Evolutionary conservation across 129 eudicot species (phyloP).

Genomic region (Dittrichia graveolens): DNA sequence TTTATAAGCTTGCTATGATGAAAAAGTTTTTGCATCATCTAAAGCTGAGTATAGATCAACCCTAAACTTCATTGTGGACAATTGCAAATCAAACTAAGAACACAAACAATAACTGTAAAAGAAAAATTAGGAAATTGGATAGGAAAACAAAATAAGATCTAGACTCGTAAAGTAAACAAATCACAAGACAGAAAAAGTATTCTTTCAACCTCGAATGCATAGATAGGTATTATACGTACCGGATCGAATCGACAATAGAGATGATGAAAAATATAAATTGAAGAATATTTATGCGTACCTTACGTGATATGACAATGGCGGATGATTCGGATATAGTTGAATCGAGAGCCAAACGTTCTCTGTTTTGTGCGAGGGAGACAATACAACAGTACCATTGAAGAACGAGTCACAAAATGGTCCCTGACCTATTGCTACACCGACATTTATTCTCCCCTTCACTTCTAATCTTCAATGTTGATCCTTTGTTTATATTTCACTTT

Average conservation of each 20-base stretch:
- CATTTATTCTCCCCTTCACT: neutral
- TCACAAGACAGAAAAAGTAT: conserved; percentile 13
- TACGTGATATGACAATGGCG: conserved; percentile 27
- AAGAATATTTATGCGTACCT: conserved; percentile 15
- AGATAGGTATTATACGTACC: conserved; percentile 19
- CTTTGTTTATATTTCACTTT: neutral
- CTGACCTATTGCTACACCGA: neutral
- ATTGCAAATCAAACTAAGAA: neutral
- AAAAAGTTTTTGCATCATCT: conserved; percentile 10
- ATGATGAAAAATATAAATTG: neutral
- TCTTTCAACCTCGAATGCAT: conserved; percentile 1
- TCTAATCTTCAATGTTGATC: neutral
- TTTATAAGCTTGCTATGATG: conserved; percentile 11
- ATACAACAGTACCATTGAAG: conserved; percentile 26
- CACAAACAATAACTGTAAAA: neutral
- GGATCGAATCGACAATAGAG: conserved; percentile 5
- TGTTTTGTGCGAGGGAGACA: conserved; percentile 46
- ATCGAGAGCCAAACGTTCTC: conserved; percentile 37
- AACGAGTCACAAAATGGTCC: conserved; percentile 11
- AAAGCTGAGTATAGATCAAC: conserved; percentile 29
- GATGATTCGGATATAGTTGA: conserved; percentile 34
- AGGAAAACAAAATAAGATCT: conserved; percentile 7
- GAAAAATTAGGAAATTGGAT: conserved; percentile 5
- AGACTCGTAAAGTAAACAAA: conserved; percentile 20
- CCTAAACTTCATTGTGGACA: conserved; percentile 9